Evolutionary conservation across 352 stramenopile genomes (phyloP).

Genomic region (Globisporangium splendens): DNA sequence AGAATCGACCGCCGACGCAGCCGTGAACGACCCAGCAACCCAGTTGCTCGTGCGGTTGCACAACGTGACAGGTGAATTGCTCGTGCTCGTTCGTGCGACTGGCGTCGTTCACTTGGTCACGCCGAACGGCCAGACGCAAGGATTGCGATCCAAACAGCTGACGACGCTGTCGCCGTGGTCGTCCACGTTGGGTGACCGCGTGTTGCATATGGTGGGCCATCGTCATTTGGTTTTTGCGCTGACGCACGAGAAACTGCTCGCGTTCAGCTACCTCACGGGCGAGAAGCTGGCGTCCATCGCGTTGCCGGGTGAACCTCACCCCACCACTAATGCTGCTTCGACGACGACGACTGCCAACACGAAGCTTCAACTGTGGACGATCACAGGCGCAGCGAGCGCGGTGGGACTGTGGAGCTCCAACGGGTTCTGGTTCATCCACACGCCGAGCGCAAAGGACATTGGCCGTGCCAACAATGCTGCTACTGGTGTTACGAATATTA

Average conservation of each 20-base stretch:
- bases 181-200: conserved; percentile 7
- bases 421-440: conserved; percentile 67
- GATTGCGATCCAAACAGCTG: conserved; percentile 18
- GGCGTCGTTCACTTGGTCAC: conserved; percentile 43
- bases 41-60: conserved; percentile 46
- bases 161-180: conserved; percentile 24
- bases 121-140: conserved; percentile 8
- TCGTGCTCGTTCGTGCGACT: conserved; percentile 37
- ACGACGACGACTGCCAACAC: too few species aligned
- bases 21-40: neutral
- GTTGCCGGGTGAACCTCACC: conserved; percentile 19
- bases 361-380: conserved; percentile 45
- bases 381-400: conserved; percentile 37
- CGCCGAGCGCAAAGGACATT: conserved; percentile 47
- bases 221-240: conserved; percentile 40
- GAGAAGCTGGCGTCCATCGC: conserved; percentile 29
- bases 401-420: conserved; percentile 48
- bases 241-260: conserved; percentile 15
- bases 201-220: conserved; percentile 30
- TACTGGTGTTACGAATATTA: too few species aligned
- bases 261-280: conserved; percentile 61
- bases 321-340: too few species aligned
- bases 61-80: conserved; percentile 72
- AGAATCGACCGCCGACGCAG: conserved; percentile 1
- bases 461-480: conserved; percentile 9